A percentile compares a stretch with the other conserved stretches of the same genome.
Conservation (phyloP, 140 eudicot genomes). For the Flaveria floridana region DNA sequence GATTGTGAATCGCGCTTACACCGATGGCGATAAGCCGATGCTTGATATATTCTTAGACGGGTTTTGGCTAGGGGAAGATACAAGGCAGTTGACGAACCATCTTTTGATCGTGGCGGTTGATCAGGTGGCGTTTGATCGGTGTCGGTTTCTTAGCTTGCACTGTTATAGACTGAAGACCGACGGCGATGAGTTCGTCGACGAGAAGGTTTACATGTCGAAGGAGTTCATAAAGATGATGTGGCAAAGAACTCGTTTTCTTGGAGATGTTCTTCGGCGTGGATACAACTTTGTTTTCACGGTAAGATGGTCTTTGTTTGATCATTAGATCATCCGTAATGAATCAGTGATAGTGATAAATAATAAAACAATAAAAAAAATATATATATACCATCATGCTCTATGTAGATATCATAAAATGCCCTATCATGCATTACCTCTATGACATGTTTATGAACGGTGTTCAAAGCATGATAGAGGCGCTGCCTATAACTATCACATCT, state of each 20-base stretch:
- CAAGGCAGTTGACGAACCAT: constrained; percentile 47
- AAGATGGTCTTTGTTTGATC: constrained; percentile 8
- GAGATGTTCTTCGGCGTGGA: constrained; percentile 59
- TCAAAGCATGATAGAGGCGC: no score
- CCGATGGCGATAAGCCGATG: constrained; percentile 57
- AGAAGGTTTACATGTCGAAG: constrained; percentile 63
- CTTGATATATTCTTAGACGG: constrained; percentile 77
- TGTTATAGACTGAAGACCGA: constrained; percentile 55
- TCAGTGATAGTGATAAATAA: no score
- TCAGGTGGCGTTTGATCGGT: constrained; percentile 62
- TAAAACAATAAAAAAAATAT: no score
- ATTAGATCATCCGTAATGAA: no score
- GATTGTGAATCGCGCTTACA: constrained; percentile 76
- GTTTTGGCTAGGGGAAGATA: constrained; percentile 82
- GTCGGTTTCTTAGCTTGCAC: constrained; percentile 56
- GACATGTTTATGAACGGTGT: no score
- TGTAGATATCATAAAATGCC: no score
- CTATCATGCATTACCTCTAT: no score
- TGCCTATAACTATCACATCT: no score
- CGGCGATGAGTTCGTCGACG: constrained; percentile 46
- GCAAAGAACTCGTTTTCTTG: constrained; percentile 67
- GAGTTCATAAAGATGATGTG: constrained; percentile 91
- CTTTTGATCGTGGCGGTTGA: constrained; percentile 72
- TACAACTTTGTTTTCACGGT: constrained; percentile 83
- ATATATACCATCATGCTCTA: no score